Percentiles rank a stretch among this genome's conserved stretches.
phyloP scores from a whole-genome alignment of 805 yeast genomes.

The Hyphopichia homilentoma region DNA sequence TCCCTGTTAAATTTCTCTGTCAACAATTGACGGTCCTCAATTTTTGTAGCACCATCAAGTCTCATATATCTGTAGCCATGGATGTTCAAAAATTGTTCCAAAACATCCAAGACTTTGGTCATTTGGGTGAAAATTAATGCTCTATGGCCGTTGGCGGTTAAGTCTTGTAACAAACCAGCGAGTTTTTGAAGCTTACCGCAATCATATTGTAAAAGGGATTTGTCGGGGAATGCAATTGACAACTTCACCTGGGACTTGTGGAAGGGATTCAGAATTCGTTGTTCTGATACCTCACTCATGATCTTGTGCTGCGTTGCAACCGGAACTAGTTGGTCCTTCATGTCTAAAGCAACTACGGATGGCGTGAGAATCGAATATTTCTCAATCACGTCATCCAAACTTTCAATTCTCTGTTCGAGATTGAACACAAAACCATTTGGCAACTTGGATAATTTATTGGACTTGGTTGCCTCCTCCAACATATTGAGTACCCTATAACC shows the following conservation, averaged over 20 bases:
- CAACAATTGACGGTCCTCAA: slow-evolving; percentile 91
- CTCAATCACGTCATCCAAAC: slow-evolving; percentile 53
- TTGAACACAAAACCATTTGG: slow-evolving; percentile 18
- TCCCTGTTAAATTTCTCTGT: slow-evolving; percentile 93
- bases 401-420: slow-evolving; percentile 23
- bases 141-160: slow-evolving; percentile 85
- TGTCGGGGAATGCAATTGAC: slow-evolving; percentile 95
- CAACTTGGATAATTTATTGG: slow-evolving; percentile 7
- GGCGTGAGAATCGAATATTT: slow-evolving; percentile 89
- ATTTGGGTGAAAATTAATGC: slow-evolving; percentile 96
- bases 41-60: slow-evolving; percentile 94
- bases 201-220: slow-evolving; percentile 85
- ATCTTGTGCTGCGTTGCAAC: slow-evolving; percentile 28
- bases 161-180: slow-evolving; percentile 68
- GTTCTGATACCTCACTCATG: slow-evolving; percentile 24
- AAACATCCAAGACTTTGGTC: slow-evolving; percentile 92
- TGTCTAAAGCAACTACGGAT: slow-evolving; percentile 70
- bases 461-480: slow-evolving; percentile 19
- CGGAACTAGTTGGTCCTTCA: slow-evolving; percentile 52
- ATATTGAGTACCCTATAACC: slow-evolving; percentile 55
- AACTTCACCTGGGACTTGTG: slow-evolving; percentile 82
- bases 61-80: slow-evolving; percentile 95
- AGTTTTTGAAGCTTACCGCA: slow-evolving; percentile 94
- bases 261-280: slow-evolving; percentile 52
- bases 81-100: slow-evolving; percentile 89